Conservation (phyloP, 129 eudicot genomes). For the Pittosporum tobira region DNA sequence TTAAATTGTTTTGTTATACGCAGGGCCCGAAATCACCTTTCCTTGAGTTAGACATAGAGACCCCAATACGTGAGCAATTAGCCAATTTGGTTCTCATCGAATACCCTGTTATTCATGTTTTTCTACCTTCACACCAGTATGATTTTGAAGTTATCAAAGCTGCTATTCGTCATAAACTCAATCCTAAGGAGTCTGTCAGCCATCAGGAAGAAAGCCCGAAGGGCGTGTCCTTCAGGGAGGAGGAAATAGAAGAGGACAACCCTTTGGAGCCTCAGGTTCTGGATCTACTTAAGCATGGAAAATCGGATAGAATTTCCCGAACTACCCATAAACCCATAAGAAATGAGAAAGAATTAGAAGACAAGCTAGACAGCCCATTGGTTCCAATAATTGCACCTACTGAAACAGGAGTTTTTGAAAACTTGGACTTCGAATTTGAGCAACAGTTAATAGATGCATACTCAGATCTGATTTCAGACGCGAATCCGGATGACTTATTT, state of each 20-base stretch:
- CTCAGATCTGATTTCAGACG: constrained; percentile 33
- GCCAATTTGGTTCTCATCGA: constrained; percentile 52
- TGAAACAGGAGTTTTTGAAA: constrained; percentile 17
- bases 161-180: constrained; percentile 10
- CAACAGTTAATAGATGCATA: constrained; percentile 42
- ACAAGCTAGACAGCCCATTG: constrained; percentile 3
- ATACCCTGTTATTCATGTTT: constrained; percentile 78
- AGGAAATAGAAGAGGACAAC: constrained; percentile 48
- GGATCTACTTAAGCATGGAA: constrained; percentile 29
- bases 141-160: constrained; percentile 49
- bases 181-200: constrained; percentile 16
- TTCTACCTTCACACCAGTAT: constrained; percentile 46
- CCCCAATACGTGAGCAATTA: constrained; percentile 49
- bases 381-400: not conserved
- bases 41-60: constrained; percentile 51
- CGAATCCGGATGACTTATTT: constrained; percentile 54
- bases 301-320: not conserved
- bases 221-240: constrained; percentile 55
- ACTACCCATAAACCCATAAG: not conserved
- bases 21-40: constrained; percentile 58
- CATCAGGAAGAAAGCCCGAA: constrained; percentile 26
- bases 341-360: constrained; percentile 1
- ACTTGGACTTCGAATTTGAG: constrained; percentile 45
- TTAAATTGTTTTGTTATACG: constrained; percentile 15
- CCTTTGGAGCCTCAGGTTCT: constrained; percentile 35